These are phyloP conservation scores for Parasitella parasitica DNA, from an alignment of 371 early-diverging fungal genomes.

Conservation along the genomic window DNA sequence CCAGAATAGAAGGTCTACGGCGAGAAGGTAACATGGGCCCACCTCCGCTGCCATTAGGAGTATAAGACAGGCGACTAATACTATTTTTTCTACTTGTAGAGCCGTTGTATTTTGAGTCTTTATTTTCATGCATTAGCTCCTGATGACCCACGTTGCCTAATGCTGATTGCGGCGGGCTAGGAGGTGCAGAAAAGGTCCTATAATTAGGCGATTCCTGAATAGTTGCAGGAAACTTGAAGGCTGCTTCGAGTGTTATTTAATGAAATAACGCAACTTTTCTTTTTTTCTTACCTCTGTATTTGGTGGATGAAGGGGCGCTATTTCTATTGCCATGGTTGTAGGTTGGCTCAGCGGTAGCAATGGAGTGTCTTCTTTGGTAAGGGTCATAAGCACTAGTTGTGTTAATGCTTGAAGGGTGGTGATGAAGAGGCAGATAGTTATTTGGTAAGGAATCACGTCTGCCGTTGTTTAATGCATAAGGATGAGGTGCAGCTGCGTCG, in stretches of 20 bases:
- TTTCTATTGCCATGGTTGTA: slow-evolving; percentile 12
- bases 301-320: slow-evolving; percentile 9
- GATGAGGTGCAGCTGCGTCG: slow-evolving; percentile 2
- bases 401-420: slow-evolving; percentile 9
- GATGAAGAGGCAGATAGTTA: slow-evolving; percentile 6
- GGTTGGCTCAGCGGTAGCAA: slow-evolving; percentile 45
- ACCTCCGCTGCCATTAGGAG: slow-evolving; percentile 8
- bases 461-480: slow-evolving; percentile 2
- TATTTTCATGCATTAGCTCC: slow-evolving; percentile 18
- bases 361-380: slow-evolving; percentile 60
- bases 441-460: slow-evolving; percentile 49
- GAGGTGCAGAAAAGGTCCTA: slow-evolving; percentile 56
- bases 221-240: slow-evolving; percentile 40
- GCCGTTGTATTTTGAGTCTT: neutral
- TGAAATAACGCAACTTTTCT: neutral
- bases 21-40: slow-evolving; percentile 30
- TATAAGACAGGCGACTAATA: slow-evolving; percentile 14
- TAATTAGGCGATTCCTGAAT: slow-evolving; percentile 41
- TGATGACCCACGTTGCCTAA: slow-evolving; percentile 7
- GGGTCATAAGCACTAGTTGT: slow-evolving; percentile 26
- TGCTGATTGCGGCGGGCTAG: slow-evolving; percentile 52
- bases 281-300: slow-evolving; percentile 29
- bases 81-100: slow-evolving; percentile 18
- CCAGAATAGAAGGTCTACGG: slow-evolving; percentile 34
- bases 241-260: slow-evolving; percentile 8